Evolutionary conservation across 2,329 filamentous ascomycete genomes (phyloP).

Genomic region (Cucurbitaria berberidis): DNA sequence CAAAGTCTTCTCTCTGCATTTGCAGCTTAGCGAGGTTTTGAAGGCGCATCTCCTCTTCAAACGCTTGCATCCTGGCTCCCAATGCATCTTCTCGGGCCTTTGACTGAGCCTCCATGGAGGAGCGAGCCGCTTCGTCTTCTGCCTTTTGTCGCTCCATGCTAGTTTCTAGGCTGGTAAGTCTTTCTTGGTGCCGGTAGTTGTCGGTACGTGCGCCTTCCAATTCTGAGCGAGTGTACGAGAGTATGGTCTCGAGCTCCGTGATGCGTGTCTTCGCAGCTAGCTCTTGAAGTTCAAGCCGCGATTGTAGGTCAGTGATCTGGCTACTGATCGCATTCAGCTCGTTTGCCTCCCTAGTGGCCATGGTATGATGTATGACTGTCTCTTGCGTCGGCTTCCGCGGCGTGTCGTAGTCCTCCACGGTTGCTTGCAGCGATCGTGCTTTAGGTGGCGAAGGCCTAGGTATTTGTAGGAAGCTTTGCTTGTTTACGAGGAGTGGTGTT

Average conservation of each 20-base stretch:
- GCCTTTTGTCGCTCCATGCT: constrained; percentile 20
- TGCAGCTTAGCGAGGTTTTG: constrained; percentile 34
- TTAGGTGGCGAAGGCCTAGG: constrained; percentile 34
- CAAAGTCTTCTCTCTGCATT: constrained; percentile 33
- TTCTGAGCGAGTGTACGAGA: constrained; percentile 42
- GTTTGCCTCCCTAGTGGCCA: constrained; percentile 15
- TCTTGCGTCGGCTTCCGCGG: constrained; percentile 45
- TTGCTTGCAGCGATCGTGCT: constrained; percentile 42
- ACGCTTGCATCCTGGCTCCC: constrained; percentile 30
- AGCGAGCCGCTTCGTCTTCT: constrained; percentile 12
- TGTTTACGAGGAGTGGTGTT: constrained; percentile 33
- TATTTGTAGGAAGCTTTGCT: constrained; percentile 36
- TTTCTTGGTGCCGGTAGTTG: constrained; percentile 40
- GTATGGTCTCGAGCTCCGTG: constrained; percentile 43
- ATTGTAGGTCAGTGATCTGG: constrained; percentile 33
- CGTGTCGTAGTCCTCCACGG: constrained; percentile 47
- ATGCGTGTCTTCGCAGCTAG: constrained; percentile 37
- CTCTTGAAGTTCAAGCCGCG: constrained; percentile 37
- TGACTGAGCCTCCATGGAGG: constrained; percentile 14
- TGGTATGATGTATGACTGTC: constrained; percentile 42
- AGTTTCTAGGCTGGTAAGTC: constrained; percentile 20
- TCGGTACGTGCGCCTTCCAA: constrained; percentile 37
- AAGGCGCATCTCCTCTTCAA: constrained; percentile 35
- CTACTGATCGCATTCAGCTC: constrained; percentile 19
- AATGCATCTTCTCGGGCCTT: constrained; percentile 31